These are phyloP conservation scores for Aspergillus olivimuriae DNA, from an alignment of 495 filamentous ascomycete genomes.

Conservation along the genomic window DNA sequence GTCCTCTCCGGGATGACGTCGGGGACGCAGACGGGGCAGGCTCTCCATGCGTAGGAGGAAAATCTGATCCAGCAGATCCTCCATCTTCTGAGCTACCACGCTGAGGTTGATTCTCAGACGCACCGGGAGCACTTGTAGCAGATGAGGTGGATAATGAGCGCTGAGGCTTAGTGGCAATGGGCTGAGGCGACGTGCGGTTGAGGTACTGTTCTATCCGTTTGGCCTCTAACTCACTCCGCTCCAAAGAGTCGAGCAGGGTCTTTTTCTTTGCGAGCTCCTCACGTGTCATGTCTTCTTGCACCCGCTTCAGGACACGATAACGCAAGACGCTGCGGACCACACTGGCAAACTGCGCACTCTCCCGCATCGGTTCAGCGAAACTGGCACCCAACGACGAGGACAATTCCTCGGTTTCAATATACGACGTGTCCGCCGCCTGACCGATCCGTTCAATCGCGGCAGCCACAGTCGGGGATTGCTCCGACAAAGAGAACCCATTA, in stretches of 20 bases:
- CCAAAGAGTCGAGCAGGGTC: constrained; percentile 69
- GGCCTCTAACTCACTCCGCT: constrained; percentile 84
- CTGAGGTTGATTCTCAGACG: constrained; percentile 32
- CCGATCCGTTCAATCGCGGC: constrained; percentile 90
- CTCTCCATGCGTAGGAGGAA: constrained; percentile 82
- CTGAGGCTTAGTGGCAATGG: constrained; percentile 42
- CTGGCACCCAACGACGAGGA: constrained; percentile 74
- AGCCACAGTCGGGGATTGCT: constrained; percentile 80
- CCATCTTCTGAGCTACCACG: constrained; percentile 55
- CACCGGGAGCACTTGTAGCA: constrained; percentile 40
- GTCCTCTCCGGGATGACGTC: constrained; percentile 23
- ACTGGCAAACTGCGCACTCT: constrained; percentile 94
- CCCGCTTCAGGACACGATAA: constrained; percentile 83
- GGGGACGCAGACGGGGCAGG: constrained; percentile 52
- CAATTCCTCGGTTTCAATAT: constrained; percentile 90
- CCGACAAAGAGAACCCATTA: constrained; percentile 94
- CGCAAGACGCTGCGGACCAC: constrained; percentile 83
- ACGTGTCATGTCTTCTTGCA: constrained; percentile 94
- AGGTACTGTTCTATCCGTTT: constrained; percentile 90
- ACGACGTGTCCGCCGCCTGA: constrained; percentile 92
- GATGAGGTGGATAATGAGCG: constrained; percentile 59
- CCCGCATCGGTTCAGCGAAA: constrained; percentile 95
- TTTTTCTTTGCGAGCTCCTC: constrained; percentile 84
- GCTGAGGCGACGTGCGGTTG: constrained; percentile 51
- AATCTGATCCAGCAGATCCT: constrained; percentile 86